Conservation (phyloP, 371 early-diverging fungal genomes). For the Parasitella parasitica region DNA sequence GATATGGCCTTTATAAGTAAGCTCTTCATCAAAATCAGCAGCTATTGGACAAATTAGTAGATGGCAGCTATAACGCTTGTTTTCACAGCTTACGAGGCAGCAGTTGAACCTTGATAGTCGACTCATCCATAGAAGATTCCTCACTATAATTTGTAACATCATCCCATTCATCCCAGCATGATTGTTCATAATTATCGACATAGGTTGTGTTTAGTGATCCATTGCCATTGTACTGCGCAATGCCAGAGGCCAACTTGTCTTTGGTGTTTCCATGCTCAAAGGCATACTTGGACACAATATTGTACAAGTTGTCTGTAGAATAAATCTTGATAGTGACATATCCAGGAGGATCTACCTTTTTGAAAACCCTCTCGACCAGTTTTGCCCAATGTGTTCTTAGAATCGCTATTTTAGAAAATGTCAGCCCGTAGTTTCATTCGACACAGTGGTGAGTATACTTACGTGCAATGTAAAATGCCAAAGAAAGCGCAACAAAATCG, state of each 20-base stretch:
- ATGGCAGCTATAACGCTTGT: too few species aligned
- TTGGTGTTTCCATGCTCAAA: background rate
- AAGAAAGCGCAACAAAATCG: constrained; percentile 35
- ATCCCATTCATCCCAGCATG: background rate
- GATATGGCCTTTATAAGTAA: constrained; percentile 28
- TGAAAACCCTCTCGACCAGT: constrained; percentile 8
- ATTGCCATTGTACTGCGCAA: constrained; percentile 10
- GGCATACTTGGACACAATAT: constrained; percentile 15
- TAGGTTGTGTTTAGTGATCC: constrained; percentile 13
- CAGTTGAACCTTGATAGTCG: constrained; percentile 20
- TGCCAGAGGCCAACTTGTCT: constrained; percentile 14
- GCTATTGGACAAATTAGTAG: constrained; percentile 1
- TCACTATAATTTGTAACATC: background rate
- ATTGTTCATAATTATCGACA: constrained; percentile 23
- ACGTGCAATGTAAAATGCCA: constrained; percentile 34
- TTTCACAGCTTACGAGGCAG: constrained; percentile 31
- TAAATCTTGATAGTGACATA: constrained; percentile 11
- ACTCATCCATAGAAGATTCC: background rate
- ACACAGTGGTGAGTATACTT: constrained; percentile 3
- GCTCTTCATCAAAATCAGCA: constrained; percentile 16
- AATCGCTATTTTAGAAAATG: constrained; percentile 21
- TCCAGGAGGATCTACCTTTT: background rate
- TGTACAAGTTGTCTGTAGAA: constrained; percentile 18
- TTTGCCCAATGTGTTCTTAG: constrained; percentile 28
- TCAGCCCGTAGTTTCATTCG: background rate